Conservation (phyloP, 2,329 filamentous ascomycete genomes). For the Lachnellula willkommii region DNA sequence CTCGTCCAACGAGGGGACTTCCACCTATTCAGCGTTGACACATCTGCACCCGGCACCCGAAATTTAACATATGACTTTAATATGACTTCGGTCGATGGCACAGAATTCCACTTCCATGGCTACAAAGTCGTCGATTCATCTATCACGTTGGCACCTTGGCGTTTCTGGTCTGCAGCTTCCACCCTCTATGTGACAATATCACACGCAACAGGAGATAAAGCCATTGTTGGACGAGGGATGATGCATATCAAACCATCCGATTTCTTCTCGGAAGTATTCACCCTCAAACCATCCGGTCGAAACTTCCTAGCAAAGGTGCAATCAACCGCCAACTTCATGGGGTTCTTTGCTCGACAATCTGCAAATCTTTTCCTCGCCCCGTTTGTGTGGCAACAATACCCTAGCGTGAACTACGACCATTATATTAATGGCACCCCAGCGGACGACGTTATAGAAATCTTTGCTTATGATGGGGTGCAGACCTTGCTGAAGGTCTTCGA, state of each 20-base stretch:
- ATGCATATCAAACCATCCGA: constrained; percentile 50
- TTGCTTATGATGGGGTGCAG: constrained; percentile 47
- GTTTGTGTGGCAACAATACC: constrained; percentile 52
- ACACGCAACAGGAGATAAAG: constrained; percentile 16
- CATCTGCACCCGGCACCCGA: constrained; percentile 49
- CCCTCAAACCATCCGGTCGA: constrained; percentile 46
- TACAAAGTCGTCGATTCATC: constrained; percentile 59
- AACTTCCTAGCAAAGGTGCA: constrained; percentile 39
- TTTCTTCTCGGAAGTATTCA: constrained; percentile 51
- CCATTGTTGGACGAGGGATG: constrained; percentile 53
- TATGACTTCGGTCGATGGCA: constrained; percentile 49
- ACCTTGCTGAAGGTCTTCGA: constrained; percentile 55
- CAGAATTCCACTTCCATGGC: constrained; percentile 53
- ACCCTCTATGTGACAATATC: constrained; percentile 59
- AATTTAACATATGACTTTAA: constrained; percentile 59
- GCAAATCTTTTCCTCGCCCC: constrained; percentile 50
- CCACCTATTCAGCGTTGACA: constrained; percentile 50
- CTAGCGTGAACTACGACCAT: constrained; percentile 39
- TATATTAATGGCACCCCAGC: constrained; percentile 49
- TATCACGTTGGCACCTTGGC: constrained; percentile 48
- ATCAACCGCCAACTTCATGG: constrained; percentile 47
- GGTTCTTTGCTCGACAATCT: constrained; percentile 51
- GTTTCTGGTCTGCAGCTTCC: constrained; percentile 58
- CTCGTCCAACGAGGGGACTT: constrained; percentile 55
- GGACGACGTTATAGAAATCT: constrained; percentile 40